Evolutionary conservation across 2,329 filamentous ascomycete genomes (phyloP), one percentile per base, ranked within the genome.

Genomic region (Ascochyta clinopodiicola): DNA sequence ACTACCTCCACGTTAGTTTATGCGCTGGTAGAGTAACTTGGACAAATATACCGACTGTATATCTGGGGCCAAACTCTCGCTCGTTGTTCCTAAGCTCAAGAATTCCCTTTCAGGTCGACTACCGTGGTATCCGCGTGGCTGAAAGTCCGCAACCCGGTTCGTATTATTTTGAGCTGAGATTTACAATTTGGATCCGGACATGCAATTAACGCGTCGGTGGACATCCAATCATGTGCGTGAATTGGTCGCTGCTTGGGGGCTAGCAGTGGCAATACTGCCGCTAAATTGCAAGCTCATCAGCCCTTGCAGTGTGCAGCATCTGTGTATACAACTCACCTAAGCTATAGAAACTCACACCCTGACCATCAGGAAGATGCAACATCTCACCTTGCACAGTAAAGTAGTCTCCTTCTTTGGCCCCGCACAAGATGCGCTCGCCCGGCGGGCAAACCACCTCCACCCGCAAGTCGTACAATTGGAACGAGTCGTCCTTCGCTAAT

Each of bases 181-280:
- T 49, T 59, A 25, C 56, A 59, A 27, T 56, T 56, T 10, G 56
- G 56, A 27, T 59, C 56, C 12, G 56, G 52, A 35, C 56, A 59
- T 35, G 56, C 56, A 13, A 59, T 51, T 21, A 59, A 40, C 24
- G 52, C 51, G 42, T 59, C 56, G 12, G 56, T 59, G 17, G 56
- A 51, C 52, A 59, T 59, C 56, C 56, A 59, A 19, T 59, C 56
- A 32, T 59, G 43, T n/a, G 43, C 40, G 31, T 56, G 51, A 25
- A 47, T 59, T 25, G 56, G 56, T 21, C 56, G 43, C 24, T 57
- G 55, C 21, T 57, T 57, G 21, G 55, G 37, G 37, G 50, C 50
- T 29, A 57, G 35, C 29, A 57, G 22, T 17, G 55, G 55, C 17
- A 57, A 31, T n/a, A 57, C 42, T 29, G 53, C 42, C 8, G 53